These are phyloP conservation scores for Solanum chacoense DNA, from an alignment of 305 asterid species.

Conservation along the genomic window DNA sequence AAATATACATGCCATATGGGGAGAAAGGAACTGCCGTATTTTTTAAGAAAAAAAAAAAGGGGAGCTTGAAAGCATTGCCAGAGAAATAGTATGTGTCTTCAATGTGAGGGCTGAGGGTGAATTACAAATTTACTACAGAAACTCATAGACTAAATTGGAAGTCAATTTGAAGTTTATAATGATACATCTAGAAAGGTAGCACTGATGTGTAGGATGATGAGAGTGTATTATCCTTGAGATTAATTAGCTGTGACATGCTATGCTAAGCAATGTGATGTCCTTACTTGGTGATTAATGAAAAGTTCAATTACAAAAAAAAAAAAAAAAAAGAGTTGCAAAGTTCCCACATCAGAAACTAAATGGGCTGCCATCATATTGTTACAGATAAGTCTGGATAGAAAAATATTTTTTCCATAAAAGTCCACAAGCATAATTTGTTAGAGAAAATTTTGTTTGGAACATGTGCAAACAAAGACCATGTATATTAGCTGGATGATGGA, in stretches of 20 bases:
- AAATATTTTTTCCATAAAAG: not conserved
- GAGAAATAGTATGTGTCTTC: not conserved
- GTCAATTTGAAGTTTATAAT: not conserved
- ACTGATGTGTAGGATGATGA: not conserved
- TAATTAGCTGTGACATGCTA: not conserved
- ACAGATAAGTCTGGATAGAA: not conserved
- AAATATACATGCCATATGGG: not conserved
- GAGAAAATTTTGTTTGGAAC: not conserved
- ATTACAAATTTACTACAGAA: not conserved
- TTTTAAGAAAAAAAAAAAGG: not conserved
- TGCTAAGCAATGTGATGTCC: not conserved
- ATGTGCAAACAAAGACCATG: not conserved
- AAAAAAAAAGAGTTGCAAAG: not conserved
- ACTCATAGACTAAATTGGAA: not conserved
- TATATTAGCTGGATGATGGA: not conserved
- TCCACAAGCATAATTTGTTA: not conserved
- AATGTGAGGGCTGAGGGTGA: not conserved
- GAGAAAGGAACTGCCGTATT: not conserved
- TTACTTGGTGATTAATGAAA: not conserved
- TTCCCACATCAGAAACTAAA: not conserved
- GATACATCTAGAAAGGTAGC: not conserved
- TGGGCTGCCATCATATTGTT: not conserved
- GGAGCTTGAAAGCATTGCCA: not conserved
- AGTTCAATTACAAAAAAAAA: not conserved
- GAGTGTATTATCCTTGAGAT: not conserved